phyloP scores from a whole-genome alignment of 2,329 filamentous ascomycete species.

The Arthroderma sp. region DNA sequence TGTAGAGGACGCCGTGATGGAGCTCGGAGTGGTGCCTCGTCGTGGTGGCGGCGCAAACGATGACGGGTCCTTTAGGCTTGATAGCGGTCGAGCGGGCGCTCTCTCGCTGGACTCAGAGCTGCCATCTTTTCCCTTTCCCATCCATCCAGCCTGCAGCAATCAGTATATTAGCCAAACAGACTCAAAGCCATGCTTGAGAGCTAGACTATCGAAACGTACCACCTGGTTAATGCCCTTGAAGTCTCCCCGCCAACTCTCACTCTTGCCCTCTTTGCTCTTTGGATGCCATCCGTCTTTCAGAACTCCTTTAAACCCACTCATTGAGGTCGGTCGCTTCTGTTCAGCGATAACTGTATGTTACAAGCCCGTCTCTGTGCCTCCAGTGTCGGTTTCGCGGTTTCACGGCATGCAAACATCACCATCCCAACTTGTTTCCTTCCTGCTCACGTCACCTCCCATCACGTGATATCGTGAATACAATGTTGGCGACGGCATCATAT shows the following conservation, averaged over 20 bases:
- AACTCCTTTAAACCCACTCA: constrained; percentile 36
- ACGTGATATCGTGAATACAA: not conserved
- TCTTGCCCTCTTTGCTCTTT: constrained; percentile 38
- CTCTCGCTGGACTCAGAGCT: constrained; percentile 25
- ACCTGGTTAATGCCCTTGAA: constrained; percentile 46
- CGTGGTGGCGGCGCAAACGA: constrained; percentile 73
- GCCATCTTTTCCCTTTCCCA: constrained; percentile 41
- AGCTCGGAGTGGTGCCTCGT: constrained; percentile 40
- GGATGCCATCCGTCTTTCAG: constrained; percentile 43
- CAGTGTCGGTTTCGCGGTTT: no score
- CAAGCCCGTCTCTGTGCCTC: no score
- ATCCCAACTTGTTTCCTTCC: no score
- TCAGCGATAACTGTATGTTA: no score
- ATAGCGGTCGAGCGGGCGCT: constrained; percentile 51
- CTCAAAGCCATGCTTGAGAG: not conserved
- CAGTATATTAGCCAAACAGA: not conserved
- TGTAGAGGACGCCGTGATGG: constrained; percentile 31
- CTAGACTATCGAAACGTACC: constrained; percentile 24
- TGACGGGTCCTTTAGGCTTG: constrained; percentile 59
- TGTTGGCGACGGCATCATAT: not conserved
- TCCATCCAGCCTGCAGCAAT: constrained; percentile 40
- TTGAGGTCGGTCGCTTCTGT: constrained; percentile 13
- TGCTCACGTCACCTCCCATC: not conserved
- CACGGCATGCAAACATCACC: no score
- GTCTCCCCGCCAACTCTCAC: constrained; percentile 42